These are phyloP conservation scores for Metschnikowia henanensis DNA, from an alignment of 805 yeast species.

Conservation along the genomic window DNA sequence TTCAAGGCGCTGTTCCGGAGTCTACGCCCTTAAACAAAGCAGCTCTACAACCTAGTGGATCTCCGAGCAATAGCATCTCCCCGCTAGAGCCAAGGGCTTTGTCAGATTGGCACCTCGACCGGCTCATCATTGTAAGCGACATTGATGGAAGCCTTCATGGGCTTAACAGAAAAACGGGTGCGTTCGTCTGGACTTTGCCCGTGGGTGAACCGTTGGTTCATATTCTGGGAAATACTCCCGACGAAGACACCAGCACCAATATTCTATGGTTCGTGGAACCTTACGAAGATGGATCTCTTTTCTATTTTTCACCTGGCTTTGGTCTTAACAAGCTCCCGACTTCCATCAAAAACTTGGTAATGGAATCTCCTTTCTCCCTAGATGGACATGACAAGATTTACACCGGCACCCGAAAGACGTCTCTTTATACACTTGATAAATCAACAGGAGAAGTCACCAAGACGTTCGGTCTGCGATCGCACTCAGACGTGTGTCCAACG, in stretches of 20 bases:
- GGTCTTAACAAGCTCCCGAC: conserved; percentile 86
- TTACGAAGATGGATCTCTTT: conserved; percentile 76
- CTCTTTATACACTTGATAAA: conserved; percentile 72
- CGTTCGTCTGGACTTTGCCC: conserved; percentile 70
- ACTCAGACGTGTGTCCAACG: conserved; percentile 33
- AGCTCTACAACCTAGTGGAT: not conserved
- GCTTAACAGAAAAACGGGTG: conserved; percentile 71
- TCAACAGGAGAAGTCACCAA: conserved; percentile 71
- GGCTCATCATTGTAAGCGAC: conserved; percentile 69
- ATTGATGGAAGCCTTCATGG: conserved; percentile 89
- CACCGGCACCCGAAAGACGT: conserved; percentile 80
- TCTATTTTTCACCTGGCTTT: conserved; percentile 68
- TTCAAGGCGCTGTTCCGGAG: conserved; percentile 1
- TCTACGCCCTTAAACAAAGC: not conserved
- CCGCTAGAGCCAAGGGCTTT: conserved; percentile 43
- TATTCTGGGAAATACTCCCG: conserved; percentile 22
- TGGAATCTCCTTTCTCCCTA: conserved; percentile 83
- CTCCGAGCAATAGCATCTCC: conserved; percentile 20
- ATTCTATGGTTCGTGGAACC: conserved; percentile 90
- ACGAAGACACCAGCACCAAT: conserved; percentile 22
- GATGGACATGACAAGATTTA: conserved; percentile 76
- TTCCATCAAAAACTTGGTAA: conserved; percentile 71
- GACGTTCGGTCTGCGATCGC: conserved; percentile 52
- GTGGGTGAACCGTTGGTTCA: conserved; percentile 64
- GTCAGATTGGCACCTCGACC: conserved; percentile 50